Evolutionary conservation across 768 basidiomycete genomes (phyloP).

Genomic region (Paxillus involutus): DNA sequence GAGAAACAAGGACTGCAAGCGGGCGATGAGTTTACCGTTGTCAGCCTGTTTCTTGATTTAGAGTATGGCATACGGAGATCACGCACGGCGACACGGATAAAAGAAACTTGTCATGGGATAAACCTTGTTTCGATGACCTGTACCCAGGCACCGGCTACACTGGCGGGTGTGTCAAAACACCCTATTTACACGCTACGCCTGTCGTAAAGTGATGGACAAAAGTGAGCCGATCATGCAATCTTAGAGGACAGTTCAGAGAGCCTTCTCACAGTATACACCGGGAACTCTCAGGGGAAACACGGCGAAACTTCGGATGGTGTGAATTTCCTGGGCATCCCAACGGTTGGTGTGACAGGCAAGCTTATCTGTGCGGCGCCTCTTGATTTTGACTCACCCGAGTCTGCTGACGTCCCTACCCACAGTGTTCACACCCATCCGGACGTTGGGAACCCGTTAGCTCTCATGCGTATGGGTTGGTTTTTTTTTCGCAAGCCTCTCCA

Average conservation of each 20-base stretch:
- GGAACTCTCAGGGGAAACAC: slow-evolving; percentile 10
- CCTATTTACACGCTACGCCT: slow-evolving; percentile 18
- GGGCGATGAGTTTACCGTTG: slow-evolving; percentile 6
- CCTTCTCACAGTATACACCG: slow-evolving; percentile 19
- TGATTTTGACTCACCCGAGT: neutral
- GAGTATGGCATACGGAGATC: slow-evolving; percentile 22
- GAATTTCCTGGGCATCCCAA: slow-evolving; percentile 10
- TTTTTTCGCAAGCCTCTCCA: no score
- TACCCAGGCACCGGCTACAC: slow-evolving; percentile 23
- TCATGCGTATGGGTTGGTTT: no score
- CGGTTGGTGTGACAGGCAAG: slow-evolving; percentile 1
- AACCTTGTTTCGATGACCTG: slow-evolving; percentile 27
- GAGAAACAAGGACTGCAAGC: slow-evolving; percentile 14
- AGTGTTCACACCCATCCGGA: no score
- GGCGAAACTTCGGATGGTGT: slow-evolving; percentile 16
- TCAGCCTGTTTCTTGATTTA: slow-evolving; percentile 20
- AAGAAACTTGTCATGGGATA: slow-evolving; percentile 30
- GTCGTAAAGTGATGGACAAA: slow-evolving; percentile 11
- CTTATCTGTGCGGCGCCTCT: slow-evolving; percentile 9
- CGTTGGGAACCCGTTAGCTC: no score
- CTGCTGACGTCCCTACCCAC: no score
- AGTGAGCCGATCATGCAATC: slow-evolving; percentile 13
- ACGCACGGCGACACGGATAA: slow-evolving; percentile 20
- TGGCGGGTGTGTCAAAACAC: slow-evolving; percentile 7
- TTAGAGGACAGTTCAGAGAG: slow-evolving; percentile 11